Conservation (phyloP, 768 basidiomycete genomes). For the Clavulina sp. region DNA sequence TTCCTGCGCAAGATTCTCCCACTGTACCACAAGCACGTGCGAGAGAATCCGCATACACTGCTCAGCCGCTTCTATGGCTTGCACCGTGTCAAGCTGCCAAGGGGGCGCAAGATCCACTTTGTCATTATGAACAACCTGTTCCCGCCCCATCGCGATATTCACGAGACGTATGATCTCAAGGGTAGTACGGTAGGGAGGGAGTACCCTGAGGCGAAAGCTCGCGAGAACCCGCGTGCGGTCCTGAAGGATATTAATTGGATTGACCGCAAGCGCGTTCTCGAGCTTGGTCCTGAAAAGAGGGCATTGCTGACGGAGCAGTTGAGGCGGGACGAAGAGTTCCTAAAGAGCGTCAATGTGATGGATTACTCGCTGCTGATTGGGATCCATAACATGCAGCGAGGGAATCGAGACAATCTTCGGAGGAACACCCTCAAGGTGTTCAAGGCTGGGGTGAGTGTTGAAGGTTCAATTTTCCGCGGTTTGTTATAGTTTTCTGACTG, state of each 20-base stretch:
- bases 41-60: slow-evolving; percentile 81
- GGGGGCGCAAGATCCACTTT: slow-evolving; percentile 91
- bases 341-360: slow-evolving; percentile 78
- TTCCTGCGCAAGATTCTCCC: slow-evolving; percentile 75
- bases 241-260: slow-evolving; percentile 98
- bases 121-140: slow-evolving; percentile 99
- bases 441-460: slow-evolving; percentile 69
- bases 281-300: slow-evolving; percentile 91
- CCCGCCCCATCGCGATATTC: slow-evolving; percentile 90
- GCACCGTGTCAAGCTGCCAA: slow-evolving; percentile 91
- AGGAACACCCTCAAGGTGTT: slow-evolving; percentile 85
- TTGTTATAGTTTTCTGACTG: not conserved
- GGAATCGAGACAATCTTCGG: slow-evolving; percentile 82
- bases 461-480: not conserved
- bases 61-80: slow-evolving; percentile 91
- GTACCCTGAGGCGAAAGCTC: slow-evolving; percentile 67
- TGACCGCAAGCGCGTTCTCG: slow-evolving; percentile 51
- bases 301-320: slow-evolving; percentile 85
- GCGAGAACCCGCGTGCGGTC: slow-evolving; percentile 69
- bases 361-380: slow-evolving; percentile 92
- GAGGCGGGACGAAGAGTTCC: slow-evolving; percentile 66
- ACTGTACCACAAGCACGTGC: slow-evolving; percentile 71
- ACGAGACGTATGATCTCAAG: slow-evolving; percentile 96
- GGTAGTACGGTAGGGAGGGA: slow-evolving; percentile 80
- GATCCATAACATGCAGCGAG: slow-evolving; percentile 78